Percentiles rank a stretch among this genome's conserved stretches.
phyloP scores from a whole-genome alignment of 495 filamentous ascomycete genomes.

The Apodospora peruviana region DNA sequence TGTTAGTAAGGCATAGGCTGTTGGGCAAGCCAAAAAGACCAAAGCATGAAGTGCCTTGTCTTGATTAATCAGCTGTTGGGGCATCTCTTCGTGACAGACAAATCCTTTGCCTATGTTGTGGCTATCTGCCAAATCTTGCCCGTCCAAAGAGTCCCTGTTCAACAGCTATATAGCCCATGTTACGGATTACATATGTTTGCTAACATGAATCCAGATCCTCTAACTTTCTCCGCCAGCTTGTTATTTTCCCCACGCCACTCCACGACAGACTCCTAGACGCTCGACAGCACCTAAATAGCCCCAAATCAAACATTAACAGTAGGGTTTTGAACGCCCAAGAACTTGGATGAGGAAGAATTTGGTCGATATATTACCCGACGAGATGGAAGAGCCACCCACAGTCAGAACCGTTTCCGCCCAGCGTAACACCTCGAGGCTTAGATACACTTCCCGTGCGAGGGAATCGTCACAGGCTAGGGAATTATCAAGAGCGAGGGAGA shows the following conservation, averaged over 20 bases:
- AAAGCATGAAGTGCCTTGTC: no score
- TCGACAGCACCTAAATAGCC: no score
- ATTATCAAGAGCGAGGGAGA: slow-evolving; percentile 11
- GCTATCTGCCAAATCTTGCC: not conserved
- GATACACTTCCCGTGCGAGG: slow-evolving; percentile 18
- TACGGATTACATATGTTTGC: no score
- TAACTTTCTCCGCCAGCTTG: no score
- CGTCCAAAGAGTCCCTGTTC: not conserved
- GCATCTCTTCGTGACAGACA: not conserved
- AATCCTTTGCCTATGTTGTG: not conserved
- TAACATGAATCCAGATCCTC: no score
- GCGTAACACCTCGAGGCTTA: slow-evolving; percentile 19
- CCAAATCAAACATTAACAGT: no score
- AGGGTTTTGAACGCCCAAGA: no score
- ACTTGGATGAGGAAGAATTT: slow-evolving; percentile 17
- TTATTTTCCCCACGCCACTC: no score
- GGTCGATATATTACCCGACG: slow-evolving; percentile 17
- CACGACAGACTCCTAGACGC: no score
- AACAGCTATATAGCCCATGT: no score
- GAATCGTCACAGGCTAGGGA: not conserved
- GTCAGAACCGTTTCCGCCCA: slow-evolving; percentile 34
- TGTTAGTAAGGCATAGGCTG: not conserved
- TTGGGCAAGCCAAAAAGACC: not conserved
- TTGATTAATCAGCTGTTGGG: not conserved
- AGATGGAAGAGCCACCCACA: slow-evolving; percentile 36